Base-by-base conservation (phyloP, 2,329 filamentous ascomycete species). In the Diaporthe longicolla region DNA sequence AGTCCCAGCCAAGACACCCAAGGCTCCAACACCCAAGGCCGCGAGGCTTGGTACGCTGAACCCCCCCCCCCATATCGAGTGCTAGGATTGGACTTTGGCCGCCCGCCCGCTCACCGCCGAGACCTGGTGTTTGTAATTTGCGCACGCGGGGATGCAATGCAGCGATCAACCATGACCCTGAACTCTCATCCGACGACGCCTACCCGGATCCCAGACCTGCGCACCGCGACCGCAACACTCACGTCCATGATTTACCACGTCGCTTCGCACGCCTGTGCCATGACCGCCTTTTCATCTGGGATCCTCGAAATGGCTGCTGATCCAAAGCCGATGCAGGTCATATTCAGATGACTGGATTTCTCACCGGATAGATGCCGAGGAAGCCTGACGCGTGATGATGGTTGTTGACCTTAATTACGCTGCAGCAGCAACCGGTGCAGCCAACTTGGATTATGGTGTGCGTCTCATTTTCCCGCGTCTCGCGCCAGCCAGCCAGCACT, bases 91-190 rank as follows among this genome's bases (percentile, higher is more conserved):
- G 17, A 65, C 59, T 32, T 29, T 65, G 59, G 37, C 43, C 26
- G 40, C 59, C 10, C 5, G 40, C 40, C 59, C 45, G 48, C 63
- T 68, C 63, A 68, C 63, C 63, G 63, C 63, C 63, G 63, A 68
- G 63, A 54, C 63, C 63, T 68, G 48, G 63, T 68, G 63, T 68
- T 29, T 54, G 45, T 54, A 68, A 68, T 26, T 40, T 54, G 48
- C 63, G 32, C 63, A 68, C 63, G 48, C 45, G 48, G 63, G 48
- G 21, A 13, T 32, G 26, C 63, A 26, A 15, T 54, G 63, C 63
- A 68, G 48, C 63, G 63, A 68, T 68, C 63, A 68, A 68, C 63
- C 63, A 68, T 68, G 63, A 19, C 63, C 63, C 45, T 19, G 48
- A 68, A 32, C 63, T 68, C 45, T 65, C 43, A 54, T 54, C 63